Conservation (phyloP, 2,329 filamentous ascomycete genomes). For the Sclerotinia glacialis region DNA sequence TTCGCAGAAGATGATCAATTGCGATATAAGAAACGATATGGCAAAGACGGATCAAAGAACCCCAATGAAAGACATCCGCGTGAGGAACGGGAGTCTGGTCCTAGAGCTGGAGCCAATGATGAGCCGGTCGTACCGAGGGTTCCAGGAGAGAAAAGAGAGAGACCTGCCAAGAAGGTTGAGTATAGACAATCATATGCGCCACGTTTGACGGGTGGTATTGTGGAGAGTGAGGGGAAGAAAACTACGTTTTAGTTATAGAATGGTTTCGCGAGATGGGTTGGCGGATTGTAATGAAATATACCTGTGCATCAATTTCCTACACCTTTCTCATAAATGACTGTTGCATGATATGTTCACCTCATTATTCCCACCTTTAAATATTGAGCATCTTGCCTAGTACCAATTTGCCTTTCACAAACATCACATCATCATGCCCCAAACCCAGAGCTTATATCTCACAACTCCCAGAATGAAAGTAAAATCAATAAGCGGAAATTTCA, state of each 20-base stretch:
- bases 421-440: not conserved
- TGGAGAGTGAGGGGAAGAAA: conserved; percentile 76
- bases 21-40: conserved; percentile 91
- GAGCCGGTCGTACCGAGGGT: conserved; percentile 30
- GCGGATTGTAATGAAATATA: conserved; percentile 10
- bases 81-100: conserved; percentile 19
- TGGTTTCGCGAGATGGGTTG: not conserved
- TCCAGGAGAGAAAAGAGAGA: conserved; percentile 25
- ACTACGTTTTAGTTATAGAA: conserved; percentile 63
- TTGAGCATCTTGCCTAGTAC: not conserved
- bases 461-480: no score
- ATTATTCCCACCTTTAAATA: no score
- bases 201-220: conserved; percentile 74
- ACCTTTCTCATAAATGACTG: not conserved
- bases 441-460: not conserved
- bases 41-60: conserved; percentile 60
- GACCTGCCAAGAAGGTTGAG: conserved; percentile 44
- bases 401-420: not conserved
- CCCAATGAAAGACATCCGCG: conserved; percentile 15
- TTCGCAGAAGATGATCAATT: conserved; percentile 88
- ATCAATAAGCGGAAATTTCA: no score
- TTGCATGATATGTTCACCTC: not conserved
- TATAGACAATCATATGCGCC: conserved; percentile 50
- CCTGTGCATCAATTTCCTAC: not conserved
- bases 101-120: conserved; percentile 32